phyloP scores from a whole-genome alignment of 2,329 filamentous ascomycete species.

The Talaromyces sp. region DNA sequence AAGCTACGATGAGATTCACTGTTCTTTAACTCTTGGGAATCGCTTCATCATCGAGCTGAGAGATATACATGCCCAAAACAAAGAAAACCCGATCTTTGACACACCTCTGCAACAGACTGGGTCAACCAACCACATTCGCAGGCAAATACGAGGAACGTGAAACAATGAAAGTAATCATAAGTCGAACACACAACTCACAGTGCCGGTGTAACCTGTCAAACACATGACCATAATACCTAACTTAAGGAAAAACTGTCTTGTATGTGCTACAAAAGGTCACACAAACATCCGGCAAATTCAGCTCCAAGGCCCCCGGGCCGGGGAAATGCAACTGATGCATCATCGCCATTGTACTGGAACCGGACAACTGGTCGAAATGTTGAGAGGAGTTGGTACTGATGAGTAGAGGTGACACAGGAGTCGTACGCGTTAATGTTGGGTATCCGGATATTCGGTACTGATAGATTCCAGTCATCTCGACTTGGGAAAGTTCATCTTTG shows the following conservation, averaged over 20 bases:
- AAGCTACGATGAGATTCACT: neutral
- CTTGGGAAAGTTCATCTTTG: too few species aligned
- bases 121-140: neutral
- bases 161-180: neutral
- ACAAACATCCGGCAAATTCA: neutral
- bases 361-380: neutral
- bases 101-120: neutral
- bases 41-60: neutral
- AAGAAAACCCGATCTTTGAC: neutral
- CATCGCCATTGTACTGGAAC: neutral
- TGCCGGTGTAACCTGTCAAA: neutral
- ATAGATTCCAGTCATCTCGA: too few species aligned
- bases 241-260: neutral
- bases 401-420: neutral
- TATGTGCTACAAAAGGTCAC: neutral
- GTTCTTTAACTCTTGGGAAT: neutral
- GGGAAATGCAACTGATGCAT: neutral
- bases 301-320: neutral
- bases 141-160: neutral
- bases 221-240: neutral
- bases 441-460: neutral
- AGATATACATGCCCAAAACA: neutral
- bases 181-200: neutral
- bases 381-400: neutral
- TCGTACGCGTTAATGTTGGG: neutral